Evolutionary conservation across 805 yeast genomes (phyloP), one percentile per base, ranked within the genome.

Genomic region (Myxozyma monticola): DNA sequence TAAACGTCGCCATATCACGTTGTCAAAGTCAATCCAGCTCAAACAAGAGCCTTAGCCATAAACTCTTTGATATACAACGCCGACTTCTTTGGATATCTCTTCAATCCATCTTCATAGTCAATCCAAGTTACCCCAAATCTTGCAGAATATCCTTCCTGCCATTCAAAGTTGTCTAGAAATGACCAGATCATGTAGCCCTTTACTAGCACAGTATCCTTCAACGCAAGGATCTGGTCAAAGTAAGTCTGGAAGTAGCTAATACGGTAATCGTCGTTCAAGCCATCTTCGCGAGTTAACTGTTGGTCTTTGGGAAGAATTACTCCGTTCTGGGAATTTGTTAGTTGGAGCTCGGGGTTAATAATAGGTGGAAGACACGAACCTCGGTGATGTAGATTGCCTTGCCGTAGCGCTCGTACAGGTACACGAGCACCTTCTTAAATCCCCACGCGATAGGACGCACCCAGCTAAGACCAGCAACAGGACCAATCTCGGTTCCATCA

Each of bases 181-280:
- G 68, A 60, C 73, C 72, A 68, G 2, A 68, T 67, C 39, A 66
- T 59, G 12, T 67, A 65, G 10, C 71, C 71, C 20, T 58, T 55
- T 24, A 69, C 59, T 5, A 63, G 54, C 25, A 68, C 67, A 2
- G 57, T 55, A 48, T 67, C 70, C 20, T 57, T 55, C 28, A 64
- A 40, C 28, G 65, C 59, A 26, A 69, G 52, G 21, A 64, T 57
- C 20, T 63, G 61, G 28, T 65, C 58, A 49, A 68, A 42, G 51
- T 62, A 69, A 2, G 63, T 60, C 45, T 65, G 56, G 49, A 58
- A 67, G 57, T 68, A 69, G 21, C 60, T 52, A 7, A 69, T 66
- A 45, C 73, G 57, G 22, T 51, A 51, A 28, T 62, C 53, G 53
- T 69, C 73, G 43, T 48, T 60, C 7, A 65, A 44, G 29, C 67